Evolutionary conservation across 2,329 filamentous ascomycete genomes (phyloP).

Genomic region (Tolypocladium inflatum): DNA sequence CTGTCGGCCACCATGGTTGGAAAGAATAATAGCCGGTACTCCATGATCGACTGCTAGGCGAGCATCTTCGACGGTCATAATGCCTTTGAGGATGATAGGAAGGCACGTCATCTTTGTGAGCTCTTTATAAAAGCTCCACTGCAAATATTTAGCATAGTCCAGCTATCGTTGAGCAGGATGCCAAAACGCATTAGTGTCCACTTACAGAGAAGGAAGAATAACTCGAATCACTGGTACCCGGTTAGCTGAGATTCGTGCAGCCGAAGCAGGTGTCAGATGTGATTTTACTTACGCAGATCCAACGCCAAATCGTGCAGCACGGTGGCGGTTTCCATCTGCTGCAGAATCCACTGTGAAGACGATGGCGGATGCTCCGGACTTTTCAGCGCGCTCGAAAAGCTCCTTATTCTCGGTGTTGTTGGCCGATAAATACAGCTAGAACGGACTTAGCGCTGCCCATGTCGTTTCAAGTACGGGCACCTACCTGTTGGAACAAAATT

Average conservation of each 20-base stretch:
- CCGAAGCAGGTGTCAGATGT: background rate
- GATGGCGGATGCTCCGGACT: conserved; percentile 24
- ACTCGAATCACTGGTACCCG: conserved; percentile 10
- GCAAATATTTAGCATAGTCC: background rate
- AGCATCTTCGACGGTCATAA: conserved; percentile 26
- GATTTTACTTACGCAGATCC: conserved; percentile 19
- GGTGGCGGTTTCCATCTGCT: conserved; percentile 28
- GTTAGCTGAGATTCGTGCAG: background rate
- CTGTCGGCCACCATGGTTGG: conserved; percentile 33
- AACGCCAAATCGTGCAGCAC: conserved; percentile 27
- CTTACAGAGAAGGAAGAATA: conserved; percentile 5
- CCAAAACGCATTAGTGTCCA: no score
- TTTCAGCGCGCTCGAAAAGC: conserved; percentile 20
- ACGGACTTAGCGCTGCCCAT: background rate
- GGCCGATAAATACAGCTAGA: conserved; percentile 13
- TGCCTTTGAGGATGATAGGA: conserved; percentile 30
- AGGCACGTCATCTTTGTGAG: conserved; percentile 24
- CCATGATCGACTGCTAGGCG: conserved; percentile 20
- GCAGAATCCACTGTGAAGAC: conserved; percentile 30
- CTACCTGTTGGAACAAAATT: conserved; percentile 27
- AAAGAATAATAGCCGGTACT: conserved; percentile 26
- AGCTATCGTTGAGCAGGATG: background rate
- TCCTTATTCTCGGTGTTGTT: conserved; percentile 23
- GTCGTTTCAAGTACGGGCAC: background rate
- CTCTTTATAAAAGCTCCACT: conserved; percentile 27